phyloP scores from a whole-genome alignment of 768 basidiomycete species.

The Chiua virens region DNA sequence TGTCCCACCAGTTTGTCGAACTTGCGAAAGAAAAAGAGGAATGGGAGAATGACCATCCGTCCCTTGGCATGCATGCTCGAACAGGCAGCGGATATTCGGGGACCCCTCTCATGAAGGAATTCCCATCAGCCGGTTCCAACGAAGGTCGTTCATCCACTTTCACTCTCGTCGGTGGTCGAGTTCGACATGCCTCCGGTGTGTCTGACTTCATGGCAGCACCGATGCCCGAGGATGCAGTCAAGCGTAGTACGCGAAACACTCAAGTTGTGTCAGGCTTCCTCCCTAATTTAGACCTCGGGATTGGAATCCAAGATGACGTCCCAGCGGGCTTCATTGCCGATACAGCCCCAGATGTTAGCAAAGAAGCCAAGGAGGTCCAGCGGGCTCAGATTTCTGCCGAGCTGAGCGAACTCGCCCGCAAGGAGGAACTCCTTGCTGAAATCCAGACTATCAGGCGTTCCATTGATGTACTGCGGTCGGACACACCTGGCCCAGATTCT shows the following conservation, averaged over 20 bases:
- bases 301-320: slow-evolving; percentile 72
- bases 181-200: slow-evolving; percentile 61
- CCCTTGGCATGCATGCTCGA: slow-evolving; percentile 57
- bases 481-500: slow-evolving; percentile 50
- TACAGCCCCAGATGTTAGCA: slow-evolving; percentile 31
- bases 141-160: slow-evolving; percentile 44
- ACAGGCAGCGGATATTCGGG: slow-evolving; percentile 63
- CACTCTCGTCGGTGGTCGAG: slow-evolving; percentile 52
- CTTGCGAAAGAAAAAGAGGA: slow-evolving; percentile 70
- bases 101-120: slow-evolving; percentile 66
- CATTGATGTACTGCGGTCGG: slow-evolving; percentile 72
- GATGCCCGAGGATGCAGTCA: slow-evolving; percentile 60
- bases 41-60: slow-evolving; percentile 88
- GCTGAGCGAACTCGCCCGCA: slow-evolving; percentile 56
- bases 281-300: slow-evolving; percentile 73
- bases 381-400: slow-evolving; percentile 42
- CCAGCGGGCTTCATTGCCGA: slow-evolving; percentile 67
- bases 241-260: slow-evolving; percentile 45
- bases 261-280: slow-evolving; percentile 56
- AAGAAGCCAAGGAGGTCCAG: slow-evolving; percentile 31
- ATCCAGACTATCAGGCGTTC: slow-evolving; percentile 79
- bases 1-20: slow-evolving; percentile 65
- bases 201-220: slow-evolving; percentile 73
- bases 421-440: slow-evolving; percentile 71
- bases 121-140: slow-evolving; percentile 49